Conservation (phyloP, 78 protist genomes). For the Isochrysis galbana region DNA sequence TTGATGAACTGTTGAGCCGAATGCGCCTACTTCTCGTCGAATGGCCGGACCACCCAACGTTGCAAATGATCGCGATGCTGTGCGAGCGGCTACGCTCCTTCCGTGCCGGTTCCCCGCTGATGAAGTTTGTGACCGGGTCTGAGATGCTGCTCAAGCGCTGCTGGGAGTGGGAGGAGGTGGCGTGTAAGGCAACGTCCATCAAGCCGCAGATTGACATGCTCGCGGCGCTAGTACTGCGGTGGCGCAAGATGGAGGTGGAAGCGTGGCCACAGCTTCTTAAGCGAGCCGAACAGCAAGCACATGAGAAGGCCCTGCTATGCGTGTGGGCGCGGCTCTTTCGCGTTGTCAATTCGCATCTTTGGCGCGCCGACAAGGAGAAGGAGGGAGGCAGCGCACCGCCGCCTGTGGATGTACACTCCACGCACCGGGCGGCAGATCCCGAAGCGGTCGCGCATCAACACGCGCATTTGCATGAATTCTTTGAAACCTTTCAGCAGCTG, state of each 20-base stretch:
- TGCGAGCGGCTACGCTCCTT: conserved; percentile 37
- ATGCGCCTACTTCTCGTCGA: conserved; percentile 19
- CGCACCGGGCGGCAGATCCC: background rate
- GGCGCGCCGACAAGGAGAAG: background rate
- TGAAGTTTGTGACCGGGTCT: conserved; percentile 63
- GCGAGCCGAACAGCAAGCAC: background rate
- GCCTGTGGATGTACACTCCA: background rate
- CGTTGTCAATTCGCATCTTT: background rate
- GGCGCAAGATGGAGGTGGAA: conserved; percentile 66
- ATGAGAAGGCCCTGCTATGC: background rate
- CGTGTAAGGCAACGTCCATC: conserved; percentile 45
- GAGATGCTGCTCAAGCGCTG: conserved; percentile 68
- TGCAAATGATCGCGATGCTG: conserved; percentile 14
- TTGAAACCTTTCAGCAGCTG: conserved; percentile 36
- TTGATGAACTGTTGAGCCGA: background rate
- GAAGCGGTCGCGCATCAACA: background rate
- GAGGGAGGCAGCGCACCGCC: too few relatives aligned
- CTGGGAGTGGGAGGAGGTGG: conserved; percentile 73
- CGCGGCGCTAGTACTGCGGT: conserved; percentile 49
- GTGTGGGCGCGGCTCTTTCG: conserved; percentile 13
- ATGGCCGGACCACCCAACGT: conserved; percentile 61
- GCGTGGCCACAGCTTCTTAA: conserved; percentile 67
- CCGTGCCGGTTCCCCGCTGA: conserved; percentile 54
- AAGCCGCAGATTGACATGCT: conserved; percentile 30
- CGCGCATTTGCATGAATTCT: background rate